Conservation (phyloP, 2,329 filamentous ascomycete species). For the Bipolaris zeicola region DNA sequence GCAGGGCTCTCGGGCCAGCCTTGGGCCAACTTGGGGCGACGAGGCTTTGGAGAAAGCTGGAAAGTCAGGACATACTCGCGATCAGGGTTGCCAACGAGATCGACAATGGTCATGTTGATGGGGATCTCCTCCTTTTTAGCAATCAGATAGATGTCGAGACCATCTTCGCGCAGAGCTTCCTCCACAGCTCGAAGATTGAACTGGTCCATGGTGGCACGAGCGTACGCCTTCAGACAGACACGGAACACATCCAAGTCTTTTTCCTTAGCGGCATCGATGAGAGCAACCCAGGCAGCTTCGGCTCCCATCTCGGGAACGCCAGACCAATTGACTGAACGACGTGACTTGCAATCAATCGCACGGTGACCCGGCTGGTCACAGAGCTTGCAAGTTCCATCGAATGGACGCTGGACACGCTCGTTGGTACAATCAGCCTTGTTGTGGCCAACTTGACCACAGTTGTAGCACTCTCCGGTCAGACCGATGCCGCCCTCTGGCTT, state of each 20-base stretch:
- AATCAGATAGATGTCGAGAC: constrained; percentile 58
- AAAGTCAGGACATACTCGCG: constrained; percentile 69
- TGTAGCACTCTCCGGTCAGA: constrained; percentile 60
- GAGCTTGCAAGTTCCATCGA: constrained; percentile 64
- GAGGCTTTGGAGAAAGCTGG: constrained; percentile 64
- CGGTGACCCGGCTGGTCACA: constrained; percentile 58
- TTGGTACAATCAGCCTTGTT: constrained; percentile 68
- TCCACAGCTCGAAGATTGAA: constrained; percentile 58
- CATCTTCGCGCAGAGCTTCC: constrained; percentile 55
- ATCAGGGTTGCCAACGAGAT: constrained; percentile 61
- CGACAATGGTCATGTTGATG: constrained; percentile 56
- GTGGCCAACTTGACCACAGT: constrained; percentile 66
- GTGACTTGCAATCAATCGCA: constrained; percentile 55
- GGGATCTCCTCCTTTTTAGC: constrained; percentile 54
- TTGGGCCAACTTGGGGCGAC: constrained; percentile 57
- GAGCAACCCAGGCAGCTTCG: constrained; percentile 56
- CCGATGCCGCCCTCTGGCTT: constrained; percentile 44
- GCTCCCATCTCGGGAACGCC: constrained; percentile 55
- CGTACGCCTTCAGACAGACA: constrained; percentile 55
- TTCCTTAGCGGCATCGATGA: constrained; percentile 56
- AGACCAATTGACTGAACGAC: constrained; percentile 42
- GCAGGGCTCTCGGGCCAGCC: constrained; percentile 64
- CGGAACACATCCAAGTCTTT: constrained; percentile 59
- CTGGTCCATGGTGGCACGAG: constrained; percentile 47
- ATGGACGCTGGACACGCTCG: constrained; percentile 56